phyloP scores from a whole-genome alignment of 352 stramenopile genomes.

The Albugo laibachii region DNA sequence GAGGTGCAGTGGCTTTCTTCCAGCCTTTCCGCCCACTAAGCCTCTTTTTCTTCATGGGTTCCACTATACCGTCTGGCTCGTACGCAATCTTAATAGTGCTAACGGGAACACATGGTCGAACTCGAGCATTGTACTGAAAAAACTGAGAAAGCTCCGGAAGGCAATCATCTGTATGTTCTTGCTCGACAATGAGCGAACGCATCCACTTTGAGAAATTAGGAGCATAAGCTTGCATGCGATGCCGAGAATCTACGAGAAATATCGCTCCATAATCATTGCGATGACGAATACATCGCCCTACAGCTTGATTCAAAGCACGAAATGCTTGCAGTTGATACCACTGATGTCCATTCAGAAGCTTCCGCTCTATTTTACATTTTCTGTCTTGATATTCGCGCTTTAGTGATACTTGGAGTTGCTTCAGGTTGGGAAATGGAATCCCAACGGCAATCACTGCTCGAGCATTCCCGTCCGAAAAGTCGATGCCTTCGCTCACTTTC shows the following conservation, averaged over 20 bases:
- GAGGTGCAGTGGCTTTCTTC: too few relatives aligned
- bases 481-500: conserved; percentile 97
- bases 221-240: conserved; percentile 16
- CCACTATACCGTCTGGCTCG: too few relatives aligned
- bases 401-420: conserved; percentile 78
- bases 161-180: conserved; percentile 42
- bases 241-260: conserved; percentile 86
- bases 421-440: conserved; percentile 93
- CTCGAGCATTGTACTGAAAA: conserved; percentile 26
- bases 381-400: conserved; percentile 73
- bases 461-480: conserved; percentile 96
- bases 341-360: conserved; percentile 37
- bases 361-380: conserved; percentile 34
- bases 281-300: conserved; percentile 97
- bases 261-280: conserved; percentile 94
- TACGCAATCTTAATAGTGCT: neutral
- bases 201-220: conserved; percentile 52
- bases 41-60: too few relatives aligned
- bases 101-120: conserved; percentile 3
- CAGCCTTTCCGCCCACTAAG: too few relatives aligned
- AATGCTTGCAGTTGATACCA: conserved; percentile 98
- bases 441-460: conserved; percentile 94
- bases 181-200: conserved; percentile 45
- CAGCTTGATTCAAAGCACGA: conserved; percentile 96
- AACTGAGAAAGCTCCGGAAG: conserved; percentile 36